These are phyloP conservation scores for Trichophyton equinum DNA, from an alignment of 2,329 filamentous ascomycete species.

Conservation along the genomic window DNA sequence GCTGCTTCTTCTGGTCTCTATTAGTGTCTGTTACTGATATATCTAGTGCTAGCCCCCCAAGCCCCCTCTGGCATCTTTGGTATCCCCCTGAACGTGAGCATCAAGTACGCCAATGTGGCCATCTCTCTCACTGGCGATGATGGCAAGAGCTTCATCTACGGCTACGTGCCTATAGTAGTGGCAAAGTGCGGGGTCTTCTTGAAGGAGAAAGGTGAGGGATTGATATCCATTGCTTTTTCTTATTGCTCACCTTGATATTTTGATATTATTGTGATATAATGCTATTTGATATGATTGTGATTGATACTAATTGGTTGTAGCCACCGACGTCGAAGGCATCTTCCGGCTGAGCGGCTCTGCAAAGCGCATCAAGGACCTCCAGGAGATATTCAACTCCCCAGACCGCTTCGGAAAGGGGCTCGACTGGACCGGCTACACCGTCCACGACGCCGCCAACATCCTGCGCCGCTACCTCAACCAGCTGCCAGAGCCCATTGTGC, in stretches of 20 bases:
- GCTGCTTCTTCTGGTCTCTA: neutral
- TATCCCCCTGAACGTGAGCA: conserved; percentile 82
- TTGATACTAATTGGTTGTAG: conserved; percentile 39
- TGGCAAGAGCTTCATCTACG: conserved; percentile 93
- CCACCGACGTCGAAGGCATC: conserved; percentile 88
- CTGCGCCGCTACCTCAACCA: conserved; percentile 91
- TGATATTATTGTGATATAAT: neutral
- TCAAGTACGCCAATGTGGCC: conserved; percentile 93
- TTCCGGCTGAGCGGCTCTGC: conserved; percentile 93
- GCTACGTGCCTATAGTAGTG: conserved; percentile 95
- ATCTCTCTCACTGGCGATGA: conserved; percentile 90
- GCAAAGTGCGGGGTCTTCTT: conserved; percentile 95
- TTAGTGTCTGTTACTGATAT: neutral
- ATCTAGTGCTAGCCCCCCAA: conserved; percentile 11
- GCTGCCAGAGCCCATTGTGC: conserved; percentile 90
- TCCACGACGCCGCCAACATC: conserved; percentile 96
- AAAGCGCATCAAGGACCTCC: conserved; percentile 95
- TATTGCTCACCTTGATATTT: neutral
- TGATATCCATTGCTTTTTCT: neutral
- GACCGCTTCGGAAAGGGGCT: conserved; percentile 93
- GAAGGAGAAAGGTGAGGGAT: conserved; percentile 80
- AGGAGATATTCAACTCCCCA: conserved; percentile 82
- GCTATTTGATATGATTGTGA: conserved; percentile 2
- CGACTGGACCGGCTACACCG: conserved; percentile 94
- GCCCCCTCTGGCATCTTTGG: conserved; percentile 73